These are phyloP conservation scores for Amauroascus verrucosus DNA, from an alignment of 2,329 filamentous ascomycete genomes.

Conservation along the genomic window DNA sequence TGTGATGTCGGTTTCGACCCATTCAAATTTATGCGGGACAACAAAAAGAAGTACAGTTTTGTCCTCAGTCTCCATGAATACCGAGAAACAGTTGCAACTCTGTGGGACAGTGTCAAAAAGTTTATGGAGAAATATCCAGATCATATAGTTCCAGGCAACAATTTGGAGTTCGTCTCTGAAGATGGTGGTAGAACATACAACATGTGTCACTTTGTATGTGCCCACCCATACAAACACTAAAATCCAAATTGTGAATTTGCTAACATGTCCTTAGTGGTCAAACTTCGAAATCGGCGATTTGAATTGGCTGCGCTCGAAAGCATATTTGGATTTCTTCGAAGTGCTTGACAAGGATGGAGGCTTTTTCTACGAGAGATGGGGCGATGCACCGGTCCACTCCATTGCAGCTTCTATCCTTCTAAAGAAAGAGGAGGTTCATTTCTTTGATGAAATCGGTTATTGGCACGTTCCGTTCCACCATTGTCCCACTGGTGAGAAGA, in stretches of 20 bases:
- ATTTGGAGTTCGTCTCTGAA: constrained; percentile 82
- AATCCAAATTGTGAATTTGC: constrained; percentile 11
- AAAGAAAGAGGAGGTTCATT: constrained; percentile 89
- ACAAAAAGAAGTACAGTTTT: constrained; percentile 98
- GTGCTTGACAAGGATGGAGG: constrained; percentile 80
- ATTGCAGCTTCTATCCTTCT: constrained; percentile 82
- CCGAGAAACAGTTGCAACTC: constrained; percentile 84
- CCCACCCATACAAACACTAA: not conserved
- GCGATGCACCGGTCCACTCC: constrained; percentile 95
- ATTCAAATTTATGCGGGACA: constrained; percentile 91
- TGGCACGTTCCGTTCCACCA: constrained; percentile 97
- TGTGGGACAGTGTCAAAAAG: constrained; percentile 92
- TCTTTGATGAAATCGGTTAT: constrained; percentile 98
- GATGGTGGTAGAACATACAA: constrained; percentile 90
- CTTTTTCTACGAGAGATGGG: constrained; percentile 99
- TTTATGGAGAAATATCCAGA: constrained; percentile 87
- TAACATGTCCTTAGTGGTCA: constrained; percentile 61
- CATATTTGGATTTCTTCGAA: constrained; percentile 86
- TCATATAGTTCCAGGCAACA: constrained; percentile 74
- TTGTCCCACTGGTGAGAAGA: constrained; percentile 84
- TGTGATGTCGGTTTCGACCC: constrained; percentile 94
- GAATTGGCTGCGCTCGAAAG: constrained; percentile 80
- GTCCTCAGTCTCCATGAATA: constrained; percentile 94
- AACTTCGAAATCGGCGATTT: constrained; percentile 97
- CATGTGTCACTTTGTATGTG: constrained; percentile 85